phyloP scores from a whole-genome alignment of 2,329 filamentous ascomycete genomes.

The Colletotrichum costaricense region DNA sequence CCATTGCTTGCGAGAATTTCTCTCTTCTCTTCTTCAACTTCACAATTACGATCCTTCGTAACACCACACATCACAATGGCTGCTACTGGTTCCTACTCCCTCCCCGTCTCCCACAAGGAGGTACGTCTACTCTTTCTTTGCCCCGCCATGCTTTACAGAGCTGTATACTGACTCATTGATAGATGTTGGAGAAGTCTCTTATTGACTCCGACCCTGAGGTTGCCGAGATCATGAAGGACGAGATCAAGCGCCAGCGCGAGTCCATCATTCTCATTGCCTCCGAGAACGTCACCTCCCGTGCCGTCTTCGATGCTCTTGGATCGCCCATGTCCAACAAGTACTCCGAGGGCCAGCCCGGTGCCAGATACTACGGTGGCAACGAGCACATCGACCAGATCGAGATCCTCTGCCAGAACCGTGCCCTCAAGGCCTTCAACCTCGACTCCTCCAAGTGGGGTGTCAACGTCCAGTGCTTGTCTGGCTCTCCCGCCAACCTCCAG shows the following conservation, averaged over 20 bases:
- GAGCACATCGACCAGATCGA: slow-evolving; percentile 98
- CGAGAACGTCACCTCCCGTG: slow-evolving; percentile 98
- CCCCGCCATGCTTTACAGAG: slow-evolving; percentile 35
- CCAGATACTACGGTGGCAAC: slow-evolving; percentile 99
- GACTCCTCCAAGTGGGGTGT: slow-evolving; percentile 95
- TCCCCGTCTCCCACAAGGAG: slow-evolving; percentile 66
- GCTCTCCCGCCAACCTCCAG: slow-evolving; percentile 96
- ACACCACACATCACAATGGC: slow-evolving; percentile 49
- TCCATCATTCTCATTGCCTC: slow-evolving; percentile 99
- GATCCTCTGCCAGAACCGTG: slow-evolving; percentile 92
- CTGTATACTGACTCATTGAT: slow-evolving; percentile 47
- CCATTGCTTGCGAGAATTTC: slow-evolving; percentile 30
- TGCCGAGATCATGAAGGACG: slow-evolving; percentile 94
- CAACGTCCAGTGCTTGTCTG: slow-evolving; percentile 95
- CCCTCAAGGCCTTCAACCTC: slow-evolving; percentile 89
- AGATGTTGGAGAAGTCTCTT: slow-evolving; percentile 97
- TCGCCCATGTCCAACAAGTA: slow-evolving; percentile 99
- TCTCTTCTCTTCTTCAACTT: slow-evolving; percentile 9
- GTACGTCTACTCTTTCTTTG: slow-evolving; percentile 46
- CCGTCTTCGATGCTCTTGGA: slow-evolving; percentile 97
- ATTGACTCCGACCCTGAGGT: slow-evolving; percentile 94
- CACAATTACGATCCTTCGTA: slow-evolving; percentile 5
- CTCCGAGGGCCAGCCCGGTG: slow-evolving; percentile 97
- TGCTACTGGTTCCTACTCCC: slow-evolving; percentile 59
- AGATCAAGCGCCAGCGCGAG: slow-evolving; percentile 97